Evolutionary conservation across 768 basidiomycete genomes (phyloP).

Genomic region (Amanita exitialis): DNA sequence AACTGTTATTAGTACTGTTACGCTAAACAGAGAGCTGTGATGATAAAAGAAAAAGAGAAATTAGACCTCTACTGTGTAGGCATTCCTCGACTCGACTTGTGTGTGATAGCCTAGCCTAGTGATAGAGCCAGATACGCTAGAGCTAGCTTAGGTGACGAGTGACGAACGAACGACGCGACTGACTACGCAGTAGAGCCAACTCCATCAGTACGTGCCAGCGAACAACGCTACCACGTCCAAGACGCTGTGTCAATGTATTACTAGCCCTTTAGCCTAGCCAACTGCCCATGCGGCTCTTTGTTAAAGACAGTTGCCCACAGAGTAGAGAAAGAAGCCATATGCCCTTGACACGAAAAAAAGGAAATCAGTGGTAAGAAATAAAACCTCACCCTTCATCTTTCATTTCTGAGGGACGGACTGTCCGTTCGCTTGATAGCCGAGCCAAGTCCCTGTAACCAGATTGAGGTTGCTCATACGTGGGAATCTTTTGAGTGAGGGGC

Average conservation of each 20-base stretch:
- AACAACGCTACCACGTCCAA: neutral
- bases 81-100: conserved; percentile 29
- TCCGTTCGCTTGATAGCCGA: conserved; percentile 46
- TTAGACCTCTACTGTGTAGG: conserved; percentile 68
- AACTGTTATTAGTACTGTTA: conserved; percentile 76
- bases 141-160: conserved; percentile 46
- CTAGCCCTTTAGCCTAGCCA: conserved; percentile 19
- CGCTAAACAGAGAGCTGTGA: conserved; percentile 53
- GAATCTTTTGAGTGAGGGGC: conserved; percentile 57
- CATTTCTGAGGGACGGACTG: conserved; percentile 81
- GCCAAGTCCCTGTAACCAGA: conserved; percentile 36
- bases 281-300: conserved; percentile 14
- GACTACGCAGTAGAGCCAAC: conserved; percentile 48
- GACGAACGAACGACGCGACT: conserved; percentile 30
- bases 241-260: conserved; percentile 7
- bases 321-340: conserved; percentile 4
- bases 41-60: conserved; percentile 48
- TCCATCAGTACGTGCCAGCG: conserved; percentile 17
- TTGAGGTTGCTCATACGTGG: conserved; percentile 65
- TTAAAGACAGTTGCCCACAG: conserved; percentile 14
- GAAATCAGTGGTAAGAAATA: conserved; percentile 18
- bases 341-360: conserved; percentile 11
- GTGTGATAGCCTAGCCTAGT: conserved; percentile 64
- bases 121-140: conserved; percentile 56
- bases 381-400: conserved; percentile 95